These are phyloP conservation scores for Kodamaea neixiangensis DNA, from an alignment of 805 yeast genomes.

Conservation along the genomic window DNA sequence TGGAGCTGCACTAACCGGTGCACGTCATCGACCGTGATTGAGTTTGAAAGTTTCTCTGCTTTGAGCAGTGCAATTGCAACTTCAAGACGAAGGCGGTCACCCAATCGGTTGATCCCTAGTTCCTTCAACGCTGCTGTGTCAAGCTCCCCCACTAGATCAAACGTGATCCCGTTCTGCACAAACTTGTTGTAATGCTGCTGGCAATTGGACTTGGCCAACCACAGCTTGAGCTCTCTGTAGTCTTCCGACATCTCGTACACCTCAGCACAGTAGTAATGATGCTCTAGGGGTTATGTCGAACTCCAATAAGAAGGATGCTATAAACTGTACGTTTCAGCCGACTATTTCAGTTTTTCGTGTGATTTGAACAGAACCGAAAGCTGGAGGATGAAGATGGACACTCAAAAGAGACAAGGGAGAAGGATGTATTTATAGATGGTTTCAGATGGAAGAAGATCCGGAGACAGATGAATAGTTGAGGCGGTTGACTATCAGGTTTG, in stretches of 20 bases:
- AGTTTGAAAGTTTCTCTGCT: constrained; percentile 26
- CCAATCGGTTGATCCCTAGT: constrained; percentile 73
- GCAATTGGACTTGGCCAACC: constrained; percentile 39
- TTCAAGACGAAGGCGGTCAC: constrained; percentile 76
- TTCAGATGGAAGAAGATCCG: neutral
- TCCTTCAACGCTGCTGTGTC: constrained; percentile 68
- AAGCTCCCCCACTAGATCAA: constrained; percentile 57
- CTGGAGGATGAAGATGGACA: no score
- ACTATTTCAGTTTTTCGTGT: neutral
- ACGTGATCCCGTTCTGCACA: constrained; percentile 53
- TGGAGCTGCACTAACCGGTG: constrained; percentile 21
- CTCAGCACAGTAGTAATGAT: neutral
- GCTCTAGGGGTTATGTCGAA: neutral
- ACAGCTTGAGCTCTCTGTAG: constrained; percentile 30
- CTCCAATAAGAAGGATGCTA: neutral
- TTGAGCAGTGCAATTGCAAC: constrained; percentile 54
- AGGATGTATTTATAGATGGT: neutral
- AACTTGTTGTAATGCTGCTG: constrained; percentile 36
- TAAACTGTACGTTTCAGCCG: neutral
- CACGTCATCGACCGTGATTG: constrained; percentile 28
- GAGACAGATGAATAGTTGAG: neutral
- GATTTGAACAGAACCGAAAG: neutral
- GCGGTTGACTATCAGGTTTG: neutral
- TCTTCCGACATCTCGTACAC: constrained; percentile 5
- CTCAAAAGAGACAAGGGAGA: neutral